These are phyloP conservation scores for Ganoderma meredithae DNA, from an alignment of 1,284 basidiomycete species.

Conservation along the genomic window DNA sequence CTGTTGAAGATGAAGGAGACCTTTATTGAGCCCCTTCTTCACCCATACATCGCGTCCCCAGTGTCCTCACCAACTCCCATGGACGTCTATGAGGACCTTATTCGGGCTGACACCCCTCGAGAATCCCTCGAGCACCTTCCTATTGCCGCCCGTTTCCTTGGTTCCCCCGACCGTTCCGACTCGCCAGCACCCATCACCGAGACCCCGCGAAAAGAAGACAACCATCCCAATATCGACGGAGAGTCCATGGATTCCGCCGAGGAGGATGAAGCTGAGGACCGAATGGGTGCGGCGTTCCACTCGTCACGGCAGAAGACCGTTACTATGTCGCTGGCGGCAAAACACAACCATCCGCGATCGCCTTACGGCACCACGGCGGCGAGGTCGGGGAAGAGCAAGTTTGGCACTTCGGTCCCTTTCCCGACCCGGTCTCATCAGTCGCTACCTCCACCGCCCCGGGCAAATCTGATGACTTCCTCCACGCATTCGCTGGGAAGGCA, in stretches of 20 bases:
- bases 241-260: constrained; percentile 77
- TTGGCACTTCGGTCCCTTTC: constrained; percentile 63
- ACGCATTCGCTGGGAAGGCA: constrained; percentile 75
- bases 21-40: constrained; percentile 90
- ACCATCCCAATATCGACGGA: constrained; percentile 67
- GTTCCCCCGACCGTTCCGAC: constrained; percentile 65
- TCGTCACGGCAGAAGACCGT: constrained; percentile 45
- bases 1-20: constrained; percentile 91
- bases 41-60: constrained; percentile 71
- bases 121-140: constrained; percentile 84
- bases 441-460: constrained; percentile 71
- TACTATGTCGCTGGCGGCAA: constrained; percentile 50
- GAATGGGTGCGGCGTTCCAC: constrained; percentile 55
- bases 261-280: constrained; percentile 68
- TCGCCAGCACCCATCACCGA: constrained; percentile 45
- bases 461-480: constrained; percentile 61
- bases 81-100: constrained; percentile 65
- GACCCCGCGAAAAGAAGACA: constrained; percentile 51
- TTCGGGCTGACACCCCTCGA: constrained; percentile 61
- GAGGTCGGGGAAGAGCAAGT: constrained; percentile 48
- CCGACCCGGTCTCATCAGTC: constrained; percentile 84
- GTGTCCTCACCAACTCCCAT: constrained; percentile 62
- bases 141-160: constrained; percentile 90
- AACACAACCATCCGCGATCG: constrained; percentile 76
- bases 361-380: constrained; percentile 71